Evolutionary conservation across 78 protist genomes (phyloP).

Genomic region (Tieghemostelium lacteum): DNA sequence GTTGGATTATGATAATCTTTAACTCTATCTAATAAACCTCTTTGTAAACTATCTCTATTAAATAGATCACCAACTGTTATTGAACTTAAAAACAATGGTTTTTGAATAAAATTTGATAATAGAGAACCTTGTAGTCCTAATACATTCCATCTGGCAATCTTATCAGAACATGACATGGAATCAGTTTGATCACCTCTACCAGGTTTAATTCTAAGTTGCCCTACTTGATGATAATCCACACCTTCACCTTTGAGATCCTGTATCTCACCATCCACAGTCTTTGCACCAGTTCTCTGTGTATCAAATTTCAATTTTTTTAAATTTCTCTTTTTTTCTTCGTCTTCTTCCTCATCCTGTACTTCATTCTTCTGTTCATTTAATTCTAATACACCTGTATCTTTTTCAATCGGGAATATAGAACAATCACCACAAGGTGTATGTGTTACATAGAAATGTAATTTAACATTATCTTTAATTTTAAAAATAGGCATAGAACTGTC

Average conservation of each 20-base stretch:
- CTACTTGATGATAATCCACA: slow-evolving; percentile 53
- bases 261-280: slow-evolving; percentile 58
- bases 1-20: not conserved
- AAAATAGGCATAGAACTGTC: not conserved
- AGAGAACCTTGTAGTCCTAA: slow-evolving; percentile 85
- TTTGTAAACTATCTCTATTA: slow-evolving; percentile 4
- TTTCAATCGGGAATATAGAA: slow-evolving; percentile 29
- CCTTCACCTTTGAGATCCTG: slow-evolving; percentile 27
- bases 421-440: slow-evolving; percentile 80
- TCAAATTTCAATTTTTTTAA: not conserved
- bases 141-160: slow-evolving; percentile 80
- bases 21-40: slow-evolving; percentile 29
- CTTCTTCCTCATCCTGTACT: not conserved
- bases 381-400: not conserved
- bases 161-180: slow-evolving; percentile 84
- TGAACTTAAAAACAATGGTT: slow-evolving; percentile 18
- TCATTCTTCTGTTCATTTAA: not conserved
- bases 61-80: slow-evolving; percentile 58
- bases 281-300: slow-evolving; percentile 74
- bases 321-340: slow-evolving; percentile 4
- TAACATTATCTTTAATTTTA: slow-evolving; percentile 33
- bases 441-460: slow-evolving; percentile 58
- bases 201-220: slow-evolving; percentile 75
- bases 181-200: slow-evolving; percentile 85
- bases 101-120: slow-evolving; percentile 31